Evolutionary conservation across 306 rosid genomes (phyloP).

Genomic region (Cicer judaicum): DNA sequence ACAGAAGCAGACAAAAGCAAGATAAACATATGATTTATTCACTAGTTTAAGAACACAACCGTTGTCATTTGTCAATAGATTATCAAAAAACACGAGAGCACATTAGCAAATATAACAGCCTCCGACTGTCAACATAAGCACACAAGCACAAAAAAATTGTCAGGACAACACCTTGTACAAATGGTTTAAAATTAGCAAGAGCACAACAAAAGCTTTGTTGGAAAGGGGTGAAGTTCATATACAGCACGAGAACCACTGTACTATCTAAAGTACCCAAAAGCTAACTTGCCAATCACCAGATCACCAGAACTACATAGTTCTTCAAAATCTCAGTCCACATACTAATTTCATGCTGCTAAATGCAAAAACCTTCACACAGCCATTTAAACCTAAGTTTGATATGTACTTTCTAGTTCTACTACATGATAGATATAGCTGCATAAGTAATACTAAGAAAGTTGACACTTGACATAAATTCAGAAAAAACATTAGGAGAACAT

Average conservation of each 20-base stretch:
- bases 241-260: not conserved
- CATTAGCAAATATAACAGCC: constrained; percentile 12
- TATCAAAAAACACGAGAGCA: not conserved
- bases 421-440: not conserved
- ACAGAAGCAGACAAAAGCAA: not conserved
- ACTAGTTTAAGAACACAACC: not conserved
- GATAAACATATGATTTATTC: not conserved
- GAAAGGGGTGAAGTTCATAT: constrained; percentile 5
- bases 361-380: not conserved
- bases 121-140: not conserved
- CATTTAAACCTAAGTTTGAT: not conserved
- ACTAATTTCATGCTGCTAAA: not conserved
- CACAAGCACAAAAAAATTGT: not conserved
- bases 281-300: not conserved
- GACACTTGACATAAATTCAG: not conserved
- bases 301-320: not conserved
- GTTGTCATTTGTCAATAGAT: too few relatives aligned
- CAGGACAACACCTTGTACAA: not conserved
- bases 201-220: constrained; percentile 1
- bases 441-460: not conserved
- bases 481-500: not conserved
- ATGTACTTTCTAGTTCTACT: not conserved
- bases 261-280: not conserved
- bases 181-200: not conserved
- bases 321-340: not conserved